These are phyloP conservation scores for Litsea cubeba DNA, from an alignment of 164 flowering plant species.

Conservation along the genomic window DNA sequence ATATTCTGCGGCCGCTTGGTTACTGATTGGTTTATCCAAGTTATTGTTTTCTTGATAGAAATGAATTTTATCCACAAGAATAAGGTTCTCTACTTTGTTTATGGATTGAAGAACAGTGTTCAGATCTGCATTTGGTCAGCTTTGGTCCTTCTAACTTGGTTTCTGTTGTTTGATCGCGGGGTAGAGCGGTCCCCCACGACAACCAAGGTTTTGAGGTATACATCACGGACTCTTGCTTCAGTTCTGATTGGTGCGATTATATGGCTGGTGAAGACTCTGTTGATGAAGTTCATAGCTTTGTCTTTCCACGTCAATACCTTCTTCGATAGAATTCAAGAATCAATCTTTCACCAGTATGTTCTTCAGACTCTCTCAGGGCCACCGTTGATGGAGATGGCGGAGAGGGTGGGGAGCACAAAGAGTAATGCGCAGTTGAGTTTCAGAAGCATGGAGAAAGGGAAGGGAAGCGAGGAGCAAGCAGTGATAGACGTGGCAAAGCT, in stretches of 20 bases:
- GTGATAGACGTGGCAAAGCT: constrained; percentile 67
- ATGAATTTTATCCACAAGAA: constrained; percentile 57
- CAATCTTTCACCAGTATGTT: constrained; percentile 70
- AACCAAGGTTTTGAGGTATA: constrained; percentile 30
- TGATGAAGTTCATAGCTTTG: constrained; percentile 62
- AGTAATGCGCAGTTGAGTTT: constrained; percentile 48
- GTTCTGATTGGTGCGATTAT: constrained; percentile 51
- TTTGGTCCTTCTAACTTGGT: constrained; percentile 67
- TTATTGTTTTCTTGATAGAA: constrained; percentile 64
- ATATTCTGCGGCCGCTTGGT: constrained; percentile 62
- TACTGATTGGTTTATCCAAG: constrained; percentile 50
- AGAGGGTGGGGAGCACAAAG: constrained; percentile 17
- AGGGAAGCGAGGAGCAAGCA: constrained; percentile 35
- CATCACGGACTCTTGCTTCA: constrained; percentile 49
- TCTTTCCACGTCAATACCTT: constrained; percentile 62
- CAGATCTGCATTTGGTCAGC: constrained; percentile 59
- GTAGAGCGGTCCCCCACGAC: constrained; percentile 33
- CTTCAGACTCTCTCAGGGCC: constrained; percentile 69
- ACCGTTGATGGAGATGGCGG: constrained; percentile 52
- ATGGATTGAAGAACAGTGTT: constrained; percentile 59
- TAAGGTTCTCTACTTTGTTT: constrained; percentile 74
- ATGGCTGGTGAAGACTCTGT: constrained; percentile 67
- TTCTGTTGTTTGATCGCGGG: constrained; percentile 46
- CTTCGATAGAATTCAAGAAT: constrained; percentile 85
- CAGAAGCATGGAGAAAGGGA: constrained; percentile 28